phyloP scores from a whole-genome alignment of 1,284 basidiomycete genomes.

The Amylostereum areolatum region DNA sequence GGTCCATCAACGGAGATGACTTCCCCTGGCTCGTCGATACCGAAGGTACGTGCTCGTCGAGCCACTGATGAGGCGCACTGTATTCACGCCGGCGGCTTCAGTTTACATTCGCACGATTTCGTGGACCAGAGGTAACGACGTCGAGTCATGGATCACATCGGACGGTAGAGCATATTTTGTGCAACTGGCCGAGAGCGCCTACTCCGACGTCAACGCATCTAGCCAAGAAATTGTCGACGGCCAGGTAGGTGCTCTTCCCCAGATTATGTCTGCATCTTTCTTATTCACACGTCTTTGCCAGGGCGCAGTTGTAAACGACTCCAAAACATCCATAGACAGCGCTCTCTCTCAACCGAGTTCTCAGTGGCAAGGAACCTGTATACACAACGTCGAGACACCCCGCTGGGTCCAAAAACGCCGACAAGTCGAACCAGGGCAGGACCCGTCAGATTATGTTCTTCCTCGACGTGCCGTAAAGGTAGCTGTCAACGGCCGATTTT shows the following conservation, averaged over 20 bases:
- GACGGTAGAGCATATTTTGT: slow-evolving; percentile 78
- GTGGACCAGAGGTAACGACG: slow-evolving; percentile 48
- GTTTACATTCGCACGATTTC: slow-evolving; percentile 57
- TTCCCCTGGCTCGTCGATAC: slow-evolving; percentile 68
- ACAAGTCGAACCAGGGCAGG: slow-evolving; percentile 38
- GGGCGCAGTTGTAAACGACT: too few species aligned
- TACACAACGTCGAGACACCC: slow-evolving; percentile 63
- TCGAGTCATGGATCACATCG: slow-evolving; percentile 78
- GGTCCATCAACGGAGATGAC: slow-evolving; percentile 64
- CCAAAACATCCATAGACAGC: too few species aligned
- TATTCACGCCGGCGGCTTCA: slow-evolving; percentile 18
- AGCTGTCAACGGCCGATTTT: slow-evolving; percentile 81
- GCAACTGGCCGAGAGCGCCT: slow-evolving; percentile 40
- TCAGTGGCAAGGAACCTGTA: slow-evolving; percentile 60
- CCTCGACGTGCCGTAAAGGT: slow-evolving; percentile 60
- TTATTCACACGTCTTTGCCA: neutral
- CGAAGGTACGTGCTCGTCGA: slow-evolving; percentile 45
- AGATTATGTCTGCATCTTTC: neutral
- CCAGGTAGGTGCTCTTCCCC: slow-evolving; percentile 4
- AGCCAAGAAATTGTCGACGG: slow-evolving; percentile 15
- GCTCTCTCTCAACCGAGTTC: slow-evolving; percentile 7
- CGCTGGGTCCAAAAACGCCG: slow-evolving; percentile 72
- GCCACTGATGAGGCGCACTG: neutral
- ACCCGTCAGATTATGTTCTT: slow-evolving; percentile 45
- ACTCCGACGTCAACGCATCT: slow-evolving; percentile 7